Conservation (phyloP, 805 yeast genomes). For the Teunomyces panamensis region DNA sequence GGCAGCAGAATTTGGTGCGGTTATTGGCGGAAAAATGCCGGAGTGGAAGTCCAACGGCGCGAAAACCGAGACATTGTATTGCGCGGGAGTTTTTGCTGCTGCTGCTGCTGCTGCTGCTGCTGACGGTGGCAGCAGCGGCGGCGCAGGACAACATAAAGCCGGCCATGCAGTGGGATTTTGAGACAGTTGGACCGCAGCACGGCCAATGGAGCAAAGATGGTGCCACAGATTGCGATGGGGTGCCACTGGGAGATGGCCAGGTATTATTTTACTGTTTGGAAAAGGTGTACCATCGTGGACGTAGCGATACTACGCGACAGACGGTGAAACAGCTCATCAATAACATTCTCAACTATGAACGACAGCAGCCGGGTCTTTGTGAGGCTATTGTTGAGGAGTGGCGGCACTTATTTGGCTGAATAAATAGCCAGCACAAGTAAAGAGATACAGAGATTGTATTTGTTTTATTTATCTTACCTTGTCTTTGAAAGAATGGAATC, state of each 20-base stretch:
- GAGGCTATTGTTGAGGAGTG: constrained; percentile 65
- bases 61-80: neutral
- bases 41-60: constrained; percentile 25
- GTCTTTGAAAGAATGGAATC: too few species aligned
- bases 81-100: neutral
- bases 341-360: constrained; percentile 45
- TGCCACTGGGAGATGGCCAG: constrained; percentile 22
- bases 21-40: neutral
- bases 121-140: constrained; percentile 3
- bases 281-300: constrained; percentile 52
- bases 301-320: constrained; percentile 43
- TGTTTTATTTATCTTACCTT: too few species aligned
- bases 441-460: neutral
- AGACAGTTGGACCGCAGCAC: constrained; percentile 9
- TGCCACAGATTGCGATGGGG: neutral
- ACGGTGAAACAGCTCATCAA: constrained; percentile 44
- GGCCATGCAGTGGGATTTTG: constrained; percentile 16
- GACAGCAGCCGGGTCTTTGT: constrained; percentile 57
- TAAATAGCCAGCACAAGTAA: neutral
- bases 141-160: neutral
- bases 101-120: too few species aligned
- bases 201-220: neutral
- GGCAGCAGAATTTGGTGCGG: neutral
- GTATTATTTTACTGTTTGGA: constrained; percentile 44
- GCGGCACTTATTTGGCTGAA: neutral